Evolutionary conservation across 208 protist species (phyloP), one percentile per base, ranked within the genome.

Genomic region (Crithidia acanthocephali): DNA sequence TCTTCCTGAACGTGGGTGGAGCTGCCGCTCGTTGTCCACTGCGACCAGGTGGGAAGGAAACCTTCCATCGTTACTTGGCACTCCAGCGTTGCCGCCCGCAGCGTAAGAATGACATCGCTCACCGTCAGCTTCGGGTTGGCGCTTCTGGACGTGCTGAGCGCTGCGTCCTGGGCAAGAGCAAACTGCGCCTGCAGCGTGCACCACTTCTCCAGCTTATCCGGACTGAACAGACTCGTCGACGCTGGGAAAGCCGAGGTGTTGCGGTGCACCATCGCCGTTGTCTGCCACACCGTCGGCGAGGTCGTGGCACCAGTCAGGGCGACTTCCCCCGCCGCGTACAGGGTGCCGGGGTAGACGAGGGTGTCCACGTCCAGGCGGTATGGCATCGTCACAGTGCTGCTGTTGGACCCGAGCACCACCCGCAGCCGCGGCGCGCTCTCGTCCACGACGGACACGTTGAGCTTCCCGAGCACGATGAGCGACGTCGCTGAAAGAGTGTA

Each of bases 401-500:
- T 33, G 27, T 28, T 53, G 23, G 22, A 28, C 40, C 73, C 74
- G 5, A 86, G 68, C 0, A 52, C 56, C 30, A 86, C 57, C 23
- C 71, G 69, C 7, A 86, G 27, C 22, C 25, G 59, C 9, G 62
- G 69, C 16, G 57, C 70, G 22, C 0, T 33, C 13, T 16, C 45
- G 4, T 51, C 22, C 8, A 3, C 3, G 2, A 74, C 68, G 1
- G 32, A 33, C 15, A 86, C 58, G 15, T 48, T 71, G 0, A 86
- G 72, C 30, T 55, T 67, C 28, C 81, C 81, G 5, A 86, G 53
- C 1, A 85, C 80, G 1, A 77, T 68, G n/a, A 85, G 53, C 5
- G 80, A 66, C 18, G 64, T 64, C 30, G 62, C 37, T 20, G 44
- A 25, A 20, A 85, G 51, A 6, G 60, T 47, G 20, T 72, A 59